Percentiles rank a stretch among this genome's conserved stretches.
phyloP scores from a whole-genome alignment of 2,329 filamentous ascomycete genomes.

The Leptographium lundbergii region DNA sequence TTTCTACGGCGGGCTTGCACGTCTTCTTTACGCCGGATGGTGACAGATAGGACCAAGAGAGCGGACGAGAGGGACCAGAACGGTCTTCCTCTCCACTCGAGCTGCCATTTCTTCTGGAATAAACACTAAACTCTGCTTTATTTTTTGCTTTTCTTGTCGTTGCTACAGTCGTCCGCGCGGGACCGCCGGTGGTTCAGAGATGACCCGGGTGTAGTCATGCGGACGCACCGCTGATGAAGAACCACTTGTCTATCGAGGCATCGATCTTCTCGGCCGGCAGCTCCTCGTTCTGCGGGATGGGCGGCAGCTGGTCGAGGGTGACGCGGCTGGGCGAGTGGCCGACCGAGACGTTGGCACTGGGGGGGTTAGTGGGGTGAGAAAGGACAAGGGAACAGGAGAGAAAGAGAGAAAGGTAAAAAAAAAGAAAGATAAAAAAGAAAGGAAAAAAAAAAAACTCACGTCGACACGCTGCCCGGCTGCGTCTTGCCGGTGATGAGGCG shows the following conservation, averaged over 20 bases:
- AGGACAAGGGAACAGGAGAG: not conserved
- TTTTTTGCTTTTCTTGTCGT: too few relatives aligned
- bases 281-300: constrained; percentile 69
- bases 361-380: constrained; percentile 17
- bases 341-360: constrained; percentile 72
- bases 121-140: too few relatives aligned
- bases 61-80: too few relatives aligned
- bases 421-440: not conserved
- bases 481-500: constrained; percentile 88
- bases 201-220: constrained; percentile 35
- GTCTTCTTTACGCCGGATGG: not conserved
- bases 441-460: constrained; percentile 46
- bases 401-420: not conserved
- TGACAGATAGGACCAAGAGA: too few relatives aligned
- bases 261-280: constrained; percentile 81
- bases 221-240: constrained; percentile 98
- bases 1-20: not conserved
- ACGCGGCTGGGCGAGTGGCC: constrained; percentile 61
- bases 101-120: not conserved
- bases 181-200: not conserved
- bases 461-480: constrained; percentile 60
- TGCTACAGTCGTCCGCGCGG: too few relatives aligned
- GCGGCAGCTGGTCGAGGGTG: constrained; percentile 55
- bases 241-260: constrained; percentile 98
- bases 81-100: too few relatives aligned